These are phyloP conservation scores for Sphagnum fallax DNA, from an alignment of 228 moss, liverwort and hornwort genomes.

Conservation along the genomic window DNA sequence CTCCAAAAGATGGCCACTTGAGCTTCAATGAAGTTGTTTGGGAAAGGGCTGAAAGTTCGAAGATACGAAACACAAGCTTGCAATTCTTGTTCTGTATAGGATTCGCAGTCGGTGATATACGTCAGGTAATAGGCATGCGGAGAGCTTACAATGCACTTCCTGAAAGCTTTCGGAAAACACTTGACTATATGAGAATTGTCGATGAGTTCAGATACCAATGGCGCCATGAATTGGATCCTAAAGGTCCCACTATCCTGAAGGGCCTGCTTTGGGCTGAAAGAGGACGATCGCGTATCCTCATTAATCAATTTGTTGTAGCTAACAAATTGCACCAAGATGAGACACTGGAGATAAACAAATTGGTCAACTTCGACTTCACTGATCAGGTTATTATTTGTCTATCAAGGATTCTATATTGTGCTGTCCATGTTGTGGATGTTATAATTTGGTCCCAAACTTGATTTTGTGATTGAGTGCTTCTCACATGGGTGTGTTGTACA, in stretches of 20 bases:
- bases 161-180: not conserved
- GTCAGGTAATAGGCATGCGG: not conserved
- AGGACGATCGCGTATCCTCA: constrained; percentile 17
- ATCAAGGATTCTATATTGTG: not conserved
- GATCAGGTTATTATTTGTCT: constrained; percentile 1
- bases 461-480: not conserved
- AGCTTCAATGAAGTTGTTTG: not conserved
- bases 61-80: not conserved
- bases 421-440: not conserved
- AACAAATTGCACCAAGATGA: not conserved
- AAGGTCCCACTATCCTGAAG: constrained; percentile 6
- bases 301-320: constrained; percentile 6
- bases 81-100: not conserved
- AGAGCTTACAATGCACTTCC: not conserved
- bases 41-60: not conserved
- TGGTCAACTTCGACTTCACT: constrained; percentile 4
- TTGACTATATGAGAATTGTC: not conserved
- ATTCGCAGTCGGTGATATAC: not conserved
- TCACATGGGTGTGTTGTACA: not conserved
- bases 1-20: not conserved
- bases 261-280: constrained; percentile 14
- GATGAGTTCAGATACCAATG: not conserved
- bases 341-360: not conserved
- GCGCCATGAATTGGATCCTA: not conserved
- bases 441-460: not conserved